Base-by-base conservation (phyloP, 495 filamentous ascomycete species). In the Jackrogersella minutella region DNA sequence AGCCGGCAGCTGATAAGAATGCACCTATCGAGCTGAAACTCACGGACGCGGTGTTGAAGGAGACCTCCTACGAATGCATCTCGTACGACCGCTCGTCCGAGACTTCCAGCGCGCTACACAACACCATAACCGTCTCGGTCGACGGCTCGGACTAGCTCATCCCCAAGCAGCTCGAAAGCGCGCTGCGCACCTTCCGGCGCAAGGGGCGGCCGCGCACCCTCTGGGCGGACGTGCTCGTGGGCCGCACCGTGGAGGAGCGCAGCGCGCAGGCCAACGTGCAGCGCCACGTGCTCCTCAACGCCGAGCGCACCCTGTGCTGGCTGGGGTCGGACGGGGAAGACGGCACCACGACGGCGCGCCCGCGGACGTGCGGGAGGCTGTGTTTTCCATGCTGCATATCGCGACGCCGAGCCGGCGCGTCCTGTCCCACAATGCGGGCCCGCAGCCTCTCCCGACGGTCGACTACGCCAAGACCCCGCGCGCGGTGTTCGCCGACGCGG, bases 291-390 rank as follows among this genome's bases (percentile, higher is more conserved):
- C 40, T 73, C 0, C 41, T 46, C 36, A 64, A 65, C 26, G 70
- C 70, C 5, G 68, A 71, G 14, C 64, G 68, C 17, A 73, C 70
- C 10, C 43, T 73, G 3, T 73, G 68, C 49, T 73, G 70, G 70
- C 52, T 73, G 2, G 68, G 67, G 1, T 57, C 64, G 5, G 64
- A 66, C 10, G 30, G 22, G 2, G 41, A 57, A 5, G 49, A 43
- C n/a, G 63, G 64, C 8, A 37, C 71, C 2, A 58, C 61, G 41
- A 68, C 64, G 10, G 70, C 70, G 19, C 63, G 64, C 51, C 60
- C 21, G 19, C 49, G 5, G 70, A 73, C 52, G 57, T 56, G 11
- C 36, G 64, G 2, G 68, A 71, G 17, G 37, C 19, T 22, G 51
- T 73, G 1, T 73, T 73, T 14, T 50, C 68, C 5, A 63, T 71